Conservation (phyloP, 345 rosid species). For the Arabidopsis suecica region DNA sequence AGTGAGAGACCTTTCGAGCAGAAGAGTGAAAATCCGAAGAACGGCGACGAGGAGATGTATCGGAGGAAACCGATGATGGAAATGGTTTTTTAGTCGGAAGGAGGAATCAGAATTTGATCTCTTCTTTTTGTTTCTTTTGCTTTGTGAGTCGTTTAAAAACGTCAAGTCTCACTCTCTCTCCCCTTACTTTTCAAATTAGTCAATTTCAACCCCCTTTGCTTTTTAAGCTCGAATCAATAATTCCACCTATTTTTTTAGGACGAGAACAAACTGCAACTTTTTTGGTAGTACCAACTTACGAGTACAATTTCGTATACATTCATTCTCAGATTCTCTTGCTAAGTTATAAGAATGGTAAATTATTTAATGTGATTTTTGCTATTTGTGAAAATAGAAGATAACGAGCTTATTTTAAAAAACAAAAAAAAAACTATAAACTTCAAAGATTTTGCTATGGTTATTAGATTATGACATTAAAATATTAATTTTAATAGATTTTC, state of each 20-base stretch:
- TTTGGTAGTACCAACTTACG: neutral
- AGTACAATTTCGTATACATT: too few relatives aligned
- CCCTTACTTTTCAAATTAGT: slow-evolving; percentile 21
- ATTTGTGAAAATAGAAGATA: neutral
- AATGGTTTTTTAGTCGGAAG: slow-evolving; percentile 22
- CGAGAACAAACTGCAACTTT: slow-evolving; percentile 8
- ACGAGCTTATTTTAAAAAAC: too few relatives aligned
- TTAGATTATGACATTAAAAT: too few relatives aligned
- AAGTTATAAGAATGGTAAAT: neutral
- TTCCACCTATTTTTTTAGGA: neutral
- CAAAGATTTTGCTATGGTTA: too few relatives aligned
- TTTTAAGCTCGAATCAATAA: slow-evolving; percentile 27
- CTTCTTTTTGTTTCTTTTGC: slow-evolving; percentile 12
- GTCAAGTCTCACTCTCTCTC: neutral
- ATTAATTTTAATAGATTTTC: too few relatives aligned
- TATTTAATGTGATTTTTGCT: neutral
- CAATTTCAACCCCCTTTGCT: slow-evolving; percentile 23
- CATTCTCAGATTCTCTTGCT: neutral
- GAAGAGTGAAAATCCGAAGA: slow-evolving; percentile 46
- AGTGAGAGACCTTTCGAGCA: slow-evolving; percentile 42
- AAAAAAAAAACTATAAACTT: too few relatives aligned
- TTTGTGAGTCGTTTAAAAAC: slow-evolving; percentile 16
- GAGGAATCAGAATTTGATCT: slow-evolving; percentile 34
- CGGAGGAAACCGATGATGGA: slow-evolving; percentile 37
- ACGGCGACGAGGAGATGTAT: slow-evolving; percentile 40